Percentiles rank a stretch among this genome's conserved stretches.
Evolutionary conservation across 306 rosid genomes (phyloP).

Genomic region (Fragaria ananassa): DNA sequence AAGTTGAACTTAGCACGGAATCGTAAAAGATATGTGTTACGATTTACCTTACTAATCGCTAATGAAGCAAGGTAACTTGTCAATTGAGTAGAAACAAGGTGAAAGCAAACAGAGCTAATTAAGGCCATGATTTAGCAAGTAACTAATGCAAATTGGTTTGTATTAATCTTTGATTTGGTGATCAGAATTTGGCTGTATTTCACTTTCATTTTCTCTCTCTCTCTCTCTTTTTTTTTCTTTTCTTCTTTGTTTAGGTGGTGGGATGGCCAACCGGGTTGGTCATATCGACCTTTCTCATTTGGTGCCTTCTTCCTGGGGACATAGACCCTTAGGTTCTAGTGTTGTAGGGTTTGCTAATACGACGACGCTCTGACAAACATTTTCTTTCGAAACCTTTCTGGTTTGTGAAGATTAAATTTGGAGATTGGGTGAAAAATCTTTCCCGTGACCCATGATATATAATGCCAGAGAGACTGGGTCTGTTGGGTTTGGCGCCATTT

Average conservation of each 20-base stretch:
- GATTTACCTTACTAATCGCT: not conserved
- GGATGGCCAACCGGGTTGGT: constrained; percentile 21
- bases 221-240: not conserved
- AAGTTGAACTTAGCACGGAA: not conserved
- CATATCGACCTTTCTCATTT: not conserved
- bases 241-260: constrained; percentile 2
- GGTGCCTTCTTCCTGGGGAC: constrained; percentile 2
- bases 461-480: constrained; percentile 3
- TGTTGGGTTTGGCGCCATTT: constrained; percentile 26
- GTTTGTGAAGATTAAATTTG: not conserved
- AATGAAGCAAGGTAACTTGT: not conserved
- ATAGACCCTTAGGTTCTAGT: not conserved
- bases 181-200: not conserved
- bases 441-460: constrained; percentile 1
- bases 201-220: not conserved
- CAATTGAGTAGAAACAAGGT: not conserved
- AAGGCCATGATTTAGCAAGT: not conserved
- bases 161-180: not conserved
- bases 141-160: not conserved
- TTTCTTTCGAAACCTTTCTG: not conserved
- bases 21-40: too few relatives aligned
- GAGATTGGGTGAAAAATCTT: constrained; percentile 12
- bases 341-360: constrained; percentile 7
- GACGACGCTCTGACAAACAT: constrained; percentile 24
- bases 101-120: not conserved